A percentile compares a stretch with the other conserved stretches of the same genome.
These are phyloP conservation scores for Smithsoniella earleae DNA, from an alignment of 163 green algal genomes.

Conservation along the genomic window DNA sequence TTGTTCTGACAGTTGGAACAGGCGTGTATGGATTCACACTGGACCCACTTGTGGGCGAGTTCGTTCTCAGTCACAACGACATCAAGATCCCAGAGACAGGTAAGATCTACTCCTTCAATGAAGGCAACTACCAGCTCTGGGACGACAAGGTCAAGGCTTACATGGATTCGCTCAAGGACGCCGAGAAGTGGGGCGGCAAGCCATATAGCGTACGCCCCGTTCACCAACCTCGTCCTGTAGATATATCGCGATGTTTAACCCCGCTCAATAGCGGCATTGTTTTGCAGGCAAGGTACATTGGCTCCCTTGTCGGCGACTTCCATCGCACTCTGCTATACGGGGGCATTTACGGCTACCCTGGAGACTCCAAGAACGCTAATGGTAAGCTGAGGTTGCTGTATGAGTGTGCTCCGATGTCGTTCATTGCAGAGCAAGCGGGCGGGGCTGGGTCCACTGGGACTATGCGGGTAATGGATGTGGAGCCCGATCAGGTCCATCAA, in stretches of 20 bases:
- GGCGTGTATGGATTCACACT: constrained; percentile 88
- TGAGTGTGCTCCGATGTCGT: constrained; percentile 94
- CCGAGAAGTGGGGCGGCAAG: constrained; percentile 71
- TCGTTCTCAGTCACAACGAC: constrained; percentile 86
- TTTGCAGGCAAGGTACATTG: constrained; percentile 83
- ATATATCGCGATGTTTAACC: not conserved
- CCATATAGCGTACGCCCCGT: constrained; percentile 64
- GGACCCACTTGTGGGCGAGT: constrained; percentile 89
- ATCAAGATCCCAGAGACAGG: constrained; percentile 62
- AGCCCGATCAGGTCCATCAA: constrained; percentile 81
- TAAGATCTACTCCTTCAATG: constrained; percentile 99
- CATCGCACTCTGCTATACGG: constrained; percentile 96
- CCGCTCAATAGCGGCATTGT: not conserved
- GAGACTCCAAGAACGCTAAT: constrained; percentile 82
- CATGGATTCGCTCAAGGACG: constrained; percentile 81
- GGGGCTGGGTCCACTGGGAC: constrained; percentile 75
- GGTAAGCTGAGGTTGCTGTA: constrained; percentile 98
- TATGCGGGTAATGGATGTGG: constrained; percentile 73
- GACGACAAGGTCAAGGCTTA: constrained; percentile 57
- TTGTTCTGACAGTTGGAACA: constrained; percentile 78
- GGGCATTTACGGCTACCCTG: constrained; percentile 96
- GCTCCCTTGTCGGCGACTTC: constrained; percentile 95
- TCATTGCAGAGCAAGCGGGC: constrained; percentile 91
- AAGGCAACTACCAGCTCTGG: constrained; percentile 92
- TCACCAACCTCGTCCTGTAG: not conserved